These are phyloP conservation scores for Guadua angustifolia DNA, from an alignment of 176 grass and related monocot species.

Conservation along the genomic window DNA sequence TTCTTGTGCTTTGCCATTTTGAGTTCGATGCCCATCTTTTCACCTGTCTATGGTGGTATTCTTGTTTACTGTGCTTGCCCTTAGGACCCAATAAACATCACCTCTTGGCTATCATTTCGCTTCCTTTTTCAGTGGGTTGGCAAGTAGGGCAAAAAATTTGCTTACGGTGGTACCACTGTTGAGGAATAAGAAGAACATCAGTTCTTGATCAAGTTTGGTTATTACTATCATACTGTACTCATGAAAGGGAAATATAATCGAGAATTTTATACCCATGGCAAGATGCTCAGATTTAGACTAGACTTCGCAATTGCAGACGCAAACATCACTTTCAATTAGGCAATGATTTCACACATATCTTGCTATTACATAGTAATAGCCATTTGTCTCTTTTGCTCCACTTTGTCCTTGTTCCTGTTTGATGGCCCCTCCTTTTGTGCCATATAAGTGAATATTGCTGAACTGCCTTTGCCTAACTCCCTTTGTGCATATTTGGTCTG, in stretches of 20 bases:
- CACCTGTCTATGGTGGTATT: not conserved
- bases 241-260: slow-evolving; percentile 12
- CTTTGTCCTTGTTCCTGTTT: slow-evolving; percentile 38
- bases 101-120: slow-evolving; percentile 8
- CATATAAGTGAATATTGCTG: slow-evolving; percentile 7
- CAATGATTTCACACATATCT: slow-evolving; percentile 56
- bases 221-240: not conserved
- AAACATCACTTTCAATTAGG: slow-evolving; percentile 53
- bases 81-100: slow-evolving; percentile 27
- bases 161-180: slow-evolving; percentile 29
- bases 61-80: slow-evolving; percentile 25
- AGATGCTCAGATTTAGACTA: slow-evolving; percentile 24
- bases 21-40: slow-evolving; percentile 35
- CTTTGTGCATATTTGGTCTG: slow-evolving; percentile 25
- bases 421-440: not conserved
- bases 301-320: slow-evolving; percentile 36
- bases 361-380: slow-evolving; percentile 35
- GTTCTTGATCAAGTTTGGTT: slow-evolving; percentile 28
- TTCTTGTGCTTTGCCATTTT: slow-evolving; percentile 35
- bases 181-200: slow-evolving; percentile 9
- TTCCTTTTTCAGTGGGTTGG: slow-evolving; percentile 31
- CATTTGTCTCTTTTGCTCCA: slow-evolving; percentile 53
- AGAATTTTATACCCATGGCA: slow-evolving; percentile 12
- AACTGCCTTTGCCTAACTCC: slow-evolving; percentile 32
- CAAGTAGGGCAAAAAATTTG: slow-evolving; percentile 8